Conservation (phyloP, 371 early-diverging fungal species). For the Syncephalastrum racemosum region DNA sequence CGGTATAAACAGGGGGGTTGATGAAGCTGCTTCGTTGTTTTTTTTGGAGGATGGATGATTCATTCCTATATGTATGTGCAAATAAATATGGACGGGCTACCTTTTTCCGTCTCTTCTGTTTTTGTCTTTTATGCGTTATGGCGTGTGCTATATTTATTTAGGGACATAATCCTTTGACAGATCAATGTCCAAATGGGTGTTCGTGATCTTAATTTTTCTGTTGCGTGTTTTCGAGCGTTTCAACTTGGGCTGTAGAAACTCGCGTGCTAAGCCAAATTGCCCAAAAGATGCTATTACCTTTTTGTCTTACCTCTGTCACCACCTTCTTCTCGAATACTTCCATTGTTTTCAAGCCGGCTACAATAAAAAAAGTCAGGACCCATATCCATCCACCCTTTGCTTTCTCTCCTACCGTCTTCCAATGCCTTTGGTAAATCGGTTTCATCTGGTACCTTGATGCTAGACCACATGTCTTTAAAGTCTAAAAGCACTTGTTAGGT, state of each 20-base stretch:
- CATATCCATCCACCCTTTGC: neutral
- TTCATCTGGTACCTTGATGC: constrained; percentile 75
- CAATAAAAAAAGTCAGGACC: neutral
- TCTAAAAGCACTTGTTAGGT: constrained; percentile 33
- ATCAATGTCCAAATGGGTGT: constrained; percentile 86
- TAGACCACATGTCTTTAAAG: constrained; percentile 74
- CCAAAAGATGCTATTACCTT: constrained; percentile 1
- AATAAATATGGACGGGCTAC: neutral
- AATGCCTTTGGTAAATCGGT: constrained; percentile 73
- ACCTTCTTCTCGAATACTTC: constrained; percentile 72
- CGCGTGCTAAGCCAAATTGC: neutral
- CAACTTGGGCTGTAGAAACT: constrained; percentile 42
- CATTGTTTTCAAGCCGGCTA: constrained; percentile 78
- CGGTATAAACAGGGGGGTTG: too few species aligned
- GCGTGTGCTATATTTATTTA: constrained; percentile 18
- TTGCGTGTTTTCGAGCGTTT: constrained; percentile 67
- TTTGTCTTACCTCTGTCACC: constrained; percentile 46
- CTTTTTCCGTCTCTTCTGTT: too few species aligned
- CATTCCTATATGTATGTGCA: constrained; percentile 2
- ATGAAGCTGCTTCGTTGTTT: too few species aligned
- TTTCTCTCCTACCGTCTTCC: constrained; percentile 41
- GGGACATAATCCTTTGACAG: constrained; percentile 77
- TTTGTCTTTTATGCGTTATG: neutral
- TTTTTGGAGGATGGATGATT: neutral
- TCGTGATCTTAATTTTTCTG: constrained; percentile 82